Percentiles rank a stretch among this genome's conserved stretches.
Evolutionary conservation across 805 yeast genomes (phyloP).

Genomic region (Ascoidea asiatica): DNA sequence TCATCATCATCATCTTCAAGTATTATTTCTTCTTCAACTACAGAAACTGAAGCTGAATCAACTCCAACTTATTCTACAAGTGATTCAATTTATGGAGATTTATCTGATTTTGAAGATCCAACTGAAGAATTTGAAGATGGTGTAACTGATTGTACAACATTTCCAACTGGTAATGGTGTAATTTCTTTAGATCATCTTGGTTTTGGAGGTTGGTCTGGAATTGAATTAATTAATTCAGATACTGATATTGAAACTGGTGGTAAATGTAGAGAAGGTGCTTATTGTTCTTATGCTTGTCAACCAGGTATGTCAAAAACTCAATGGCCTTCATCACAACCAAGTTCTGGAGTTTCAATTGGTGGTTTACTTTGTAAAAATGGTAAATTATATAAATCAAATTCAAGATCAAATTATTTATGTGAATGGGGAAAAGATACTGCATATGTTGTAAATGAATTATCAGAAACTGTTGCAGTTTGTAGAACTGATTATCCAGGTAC

Average conservation of each 20-base stretch:
- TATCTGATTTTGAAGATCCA: slow-evolving; percentile 44
- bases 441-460: slow-evolving; percentile 39
- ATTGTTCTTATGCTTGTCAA: slow-evolving; percentile 96
- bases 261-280: slow-evolving; percentile 72
- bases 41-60: slow-evolving; percentile 11
- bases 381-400: slow-evolving; percentile 69
- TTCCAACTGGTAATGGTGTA: slow-evolving; percentile 81
- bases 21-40: slow-evolving; percentile 14
- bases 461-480: slow-evolving; percentile 72
- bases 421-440: slow-evolving; percentile 61
- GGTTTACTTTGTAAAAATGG: slow-evolving; percentile 82
- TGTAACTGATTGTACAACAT: slow-evolving; percentile 43
- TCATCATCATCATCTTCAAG: slow-evolving; percentile 14
- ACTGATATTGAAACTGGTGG: slow-evolving; percentile 47
- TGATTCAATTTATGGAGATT: slow-evolving; percentile 36
- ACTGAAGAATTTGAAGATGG: slow-evolving; percentile 56
- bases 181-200: slow-evolving; percentile 58
- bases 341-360: slow-evolving; percentile 83
- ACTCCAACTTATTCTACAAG: slow-evolving; percentile 22
- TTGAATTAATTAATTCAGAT: slow-evolving; percentile 31
- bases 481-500: slow-evolving; percentile 99
- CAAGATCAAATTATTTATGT: slow-evolving; percentile 57
- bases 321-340: slow-evolving; percentile 84
- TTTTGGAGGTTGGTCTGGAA: slow-evolving; percentile 76
- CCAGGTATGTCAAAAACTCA: slow-evolving; percentile 98